Evolutionary conservation across 2,329 filamentous ascomycete species (phyloP).

Genomic region (Pestalotiopsis sp.): DNA sequence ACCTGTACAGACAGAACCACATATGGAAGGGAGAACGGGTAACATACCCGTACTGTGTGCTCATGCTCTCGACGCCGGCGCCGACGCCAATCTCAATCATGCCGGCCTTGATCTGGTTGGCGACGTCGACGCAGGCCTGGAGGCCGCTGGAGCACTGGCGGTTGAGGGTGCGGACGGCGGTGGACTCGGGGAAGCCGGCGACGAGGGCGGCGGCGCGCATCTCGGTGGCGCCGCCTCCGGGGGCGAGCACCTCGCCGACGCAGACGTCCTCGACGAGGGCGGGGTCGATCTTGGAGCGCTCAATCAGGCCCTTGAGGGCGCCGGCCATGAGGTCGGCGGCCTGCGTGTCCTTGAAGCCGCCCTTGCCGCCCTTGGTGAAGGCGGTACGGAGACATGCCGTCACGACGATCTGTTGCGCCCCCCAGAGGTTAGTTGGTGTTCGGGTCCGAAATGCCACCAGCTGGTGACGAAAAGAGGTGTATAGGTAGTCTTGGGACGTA

Average conservation of each 20-base stretch:
- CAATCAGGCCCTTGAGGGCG: slow-evolving; percentile 77
- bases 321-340: slow-evolving; percentile 84
- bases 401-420: slow-evolving; percentile 69
- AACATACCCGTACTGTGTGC: slow-evolving; percentile 79
- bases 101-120: slow-evolving; percentile 84
- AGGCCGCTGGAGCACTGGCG: slow-evolving; percentile 92
- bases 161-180: slow-evolving; percentile 87
- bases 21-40: no score
- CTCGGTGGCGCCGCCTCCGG: slow-evolving; percentile 93
- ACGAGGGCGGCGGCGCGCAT: slow-evolving; percentile 90
- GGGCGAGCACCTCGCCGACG: slow-evolving; percentile 87
- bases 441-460: neutral
- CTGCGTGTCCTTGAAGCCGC: slow-evolving; percentile 91
- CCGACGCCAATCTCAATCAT: slow-evolving; percentile 97
- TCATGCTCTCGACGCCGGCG: slow-evolving; percentile 97
- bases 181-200: slow-evolving; percentile 83
- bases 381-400: slow-evolving; percentile 89
- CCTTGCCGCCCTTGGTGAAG: slow-evolving; percentile 90
- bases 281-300: slow-evolving; percentile 87
- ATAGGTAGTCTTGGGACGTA: slow-evolving; percentile 33
- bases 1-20: no score
- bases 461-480: neutral
- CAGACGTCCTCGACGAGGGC: slow-evolving; percentile 86
- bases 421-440: slow-evolving; percentile 21
- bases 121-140: slow-evolving; percentile 90